phyloP scores from a whole-genome alignment of 805 yeast species.

The Metschnikowia corniflorae region DNA sequence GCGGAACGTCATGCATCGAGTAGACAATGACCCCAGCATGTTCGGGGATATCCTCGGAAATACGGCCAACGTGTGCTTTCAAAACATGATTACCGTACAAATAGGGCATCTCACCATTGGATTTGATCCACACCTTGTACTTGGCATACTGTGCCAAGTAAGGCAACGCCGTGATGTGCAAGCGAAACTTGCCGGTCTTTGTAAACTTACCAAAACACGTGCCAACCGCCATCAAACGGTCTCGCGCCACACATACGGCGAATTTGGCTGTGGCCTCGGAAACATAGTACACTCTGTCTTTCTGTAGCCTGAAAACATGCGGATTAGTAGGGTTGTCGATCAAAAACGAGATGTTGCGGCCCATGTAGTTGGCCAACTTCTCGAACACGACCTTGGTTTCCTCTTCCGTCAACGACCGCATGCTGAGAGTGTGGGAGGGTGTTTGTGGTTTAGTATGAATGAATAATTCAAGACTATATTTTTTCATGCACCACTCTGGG shows the following conservation, averaged over 20 bases:
- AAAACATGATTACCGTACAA: constrained; percentile 93
- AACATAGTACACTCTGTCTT: constrained; percentile 94
- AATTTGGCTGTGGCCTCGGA: constrained; percentile 75
- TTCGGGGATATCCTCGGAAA: constrained; percentile 97
- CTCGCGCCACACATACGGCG: constrained; percentile 89
- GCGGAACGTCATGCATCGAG: constrained; percentile 88
- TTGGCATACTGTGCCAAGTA: constrained; percentile 83
- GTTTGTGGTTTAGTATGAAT: no score
- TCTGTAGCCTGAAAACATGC: constrained; percentile 92
- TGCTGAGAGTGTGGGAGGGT: constrained; percentile 28
- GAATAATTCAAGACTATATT: no score
- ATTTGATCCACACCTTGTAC: constrained; percentile 93
- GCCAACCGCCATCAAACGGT: constrained; percentile 88
- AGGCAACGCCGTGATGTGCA: constrained; percentile 88
- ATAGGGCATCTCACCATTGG: constrained; percentile 98
- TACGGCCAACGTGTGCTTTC: constrained; percentile 94
- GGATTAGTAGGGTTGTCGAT: constrained; percentile 85
- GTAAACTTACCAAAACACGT: constrained; percentile 95
- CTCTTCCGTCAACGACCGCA: constrained; percentile 96
- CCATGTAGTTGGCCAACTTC: constrained; percentile 92
- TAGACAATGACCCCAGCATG: constrained; percentile 93
- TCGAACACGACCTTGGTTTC: constrained; percentile 96
- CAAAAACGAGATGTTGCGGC: constrained; percentile 86
- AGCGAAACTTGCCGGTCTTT: constrained; percentile 92
- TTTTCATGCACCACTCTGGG: no score